Conservation (phyloP, 106 monocot genomes). For the Xerophyta viscosa region DNA sequence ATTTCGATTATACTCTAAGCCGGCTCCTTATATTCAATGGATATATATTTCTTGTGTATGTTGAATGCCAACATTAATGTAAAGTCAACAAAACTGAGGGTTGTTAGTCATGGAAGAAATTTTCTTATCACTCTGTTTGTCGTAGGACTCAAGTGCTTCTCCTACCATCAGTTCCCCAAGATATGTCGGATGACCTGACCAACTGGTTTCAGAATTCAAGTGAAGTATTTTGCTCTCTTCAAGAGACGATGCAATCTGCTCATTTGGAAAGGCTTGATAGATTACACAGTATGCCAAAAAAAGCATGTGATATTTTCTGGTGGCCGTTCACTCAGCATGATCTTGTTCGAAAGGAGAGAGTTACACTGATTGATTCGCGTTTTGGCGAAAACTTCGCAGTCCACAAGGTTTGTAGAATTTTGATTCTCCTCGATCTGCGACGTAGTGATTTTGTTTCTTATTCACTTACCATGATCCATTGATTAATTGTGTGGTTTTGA, state of each 20-base stretch:
- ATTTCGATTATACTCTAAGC: no score
- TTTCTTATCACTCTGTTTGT: slow-evolving; percentile 1
- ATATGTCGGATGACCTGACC: slow-evolving; percentile 56
- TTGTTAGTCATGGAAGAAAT: no score
- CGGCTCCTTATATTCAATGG: no score
- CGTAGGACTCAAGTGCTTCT: slow-evolving; percentile 67
- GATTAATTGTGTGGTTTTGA: no score
- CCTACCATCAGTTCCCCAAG: slow-evolving; percentile 64
- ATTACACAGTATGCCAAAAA: slow-evolving; percentile 56
- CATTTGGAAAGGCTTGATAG: slow-evolving; percentile 60
- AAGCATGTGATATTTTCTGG: slow-evolving; percentile 76
- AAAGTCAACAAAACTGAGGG: no score
- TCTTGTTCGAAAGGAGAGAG: slow-evolving; percentile 52
- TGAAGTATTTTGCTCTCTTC: slow-evolving; percentile 54
- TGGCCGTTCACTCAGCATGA: slow-evolving; percentile 99
- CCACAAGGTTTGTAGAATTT: slow-evolving; percentile 57
- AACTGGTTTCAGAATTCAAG: slow-evolving; percentile 82
- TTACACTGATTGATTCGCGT: slow-evolving; percentile 97
- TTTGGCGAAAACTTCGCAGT: slow-evolving; percentile 84
- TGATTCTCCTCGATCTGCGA: no score
- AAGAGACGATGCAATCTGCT: slow-evolving; percentile 37
- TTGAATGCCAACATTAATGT: no score
- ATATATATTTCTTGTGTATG: no score
- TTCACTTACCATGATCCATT: no score
- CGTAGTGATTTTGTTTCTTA: no score